These are phyloP conservation scores for Beauveria sp. DNA, from an alignment of 2,329 filamentous ascomycete genomes.

Conservation along the genomic window DNA sequence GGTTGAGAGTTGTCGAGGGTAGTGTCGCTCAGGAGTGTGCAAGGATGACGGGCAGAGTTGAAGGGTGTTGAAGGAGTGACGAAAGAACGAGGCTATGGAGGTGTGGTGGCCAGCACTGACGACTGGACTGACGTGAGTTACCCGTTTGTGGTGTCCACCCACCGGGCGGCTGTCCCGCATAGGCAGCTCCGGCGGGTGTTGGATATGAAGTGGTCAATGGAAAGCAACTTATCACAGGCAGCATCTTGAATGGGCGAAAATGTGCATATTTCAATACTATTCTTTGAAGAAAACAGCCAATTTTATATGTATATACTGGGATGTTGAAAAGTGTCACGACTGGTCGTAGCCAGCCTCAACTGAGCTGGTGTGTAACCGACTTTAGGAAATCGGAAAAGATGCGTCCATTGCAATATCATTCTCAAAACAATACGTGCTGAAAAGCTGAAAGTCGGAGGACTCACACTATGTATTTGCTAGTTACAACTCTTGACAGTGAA, in stretches of 20 bases:
- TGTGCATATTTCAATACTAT: not conserved
- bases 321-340: no score
- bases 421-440: no score
- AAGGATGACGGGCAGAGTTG: not conserved
- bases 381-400: no score
- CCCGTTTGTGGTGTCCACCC: not conserved
- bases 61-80: constrained; percentile 3
- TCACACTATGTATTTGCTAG: no score
- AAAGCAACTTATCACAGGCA: not conserved
- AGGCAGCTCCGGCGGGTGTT: not conserved
- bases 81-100: not conserved
- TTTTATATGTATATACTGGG: not conserved
- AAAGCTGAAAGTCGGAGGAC: no score
- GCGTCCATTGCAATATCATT: no score
- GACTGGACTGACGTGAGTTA: constrained; percentile 4
- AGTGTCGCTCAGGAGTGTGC: not conserved
- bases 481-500: no score
- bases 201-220: not conserved
- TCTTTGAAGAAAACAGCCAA: not conserved
- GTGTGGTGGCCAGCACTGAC: not conserved
- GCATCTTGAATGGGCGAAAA: not conserved
- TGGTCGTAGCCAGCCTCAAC: no score
- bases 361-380: no score
- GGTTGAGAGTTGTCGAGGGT: not conserved
- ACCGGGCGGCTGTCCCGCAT: not conserved